Evolutionary conservation across 1,284 basidiomycete genomes (phyloP), one percentile per base, ranked within the genome.

Genomic region (Ceratorhiza oryzae-sativae): DNA sequence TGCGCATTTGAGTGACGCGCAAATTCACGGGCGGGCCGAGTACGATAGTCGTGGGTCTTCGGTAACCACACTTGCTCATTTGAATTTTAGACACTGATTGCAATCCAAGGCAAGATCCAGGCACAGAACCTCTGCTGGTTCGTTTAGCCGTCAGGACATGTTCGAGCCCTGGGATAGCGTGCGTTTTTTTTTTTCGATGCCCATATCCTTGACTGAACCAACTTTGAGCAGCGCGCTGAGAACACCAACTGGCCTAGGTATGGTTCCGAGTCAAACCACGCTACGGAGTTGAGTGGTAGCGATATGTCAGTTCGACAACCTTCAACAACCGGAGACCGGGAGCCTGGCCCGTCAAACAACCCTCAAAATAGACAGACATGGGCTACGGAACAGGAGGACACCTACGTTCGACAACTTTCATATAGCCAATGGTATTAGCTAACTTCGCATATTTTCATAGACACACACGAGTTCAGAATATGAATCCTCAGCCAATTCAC

Each of bases 1-100:
- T 9, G 53, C 55, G n/a, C 65, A 70, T 46, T 41, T 58, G 12
- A 30, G 53, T 13, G 55, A 70, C 36, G 51, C 65, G 23, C 65
- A 23, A 32, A 55, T 70, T 8, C 65, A 70, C 20, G 20, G 53
- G 25, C 36, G 53, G 23, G 25, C 41, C 18, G 36, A 15, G 23
- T 51, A 51, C 25, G 3, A 30, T 3, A 18, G 30, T 23, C 55
- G 30, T 13, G 3, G 36, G 30, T 23, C 3, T 25, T 30, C 25
- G 20, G 65, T 70, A 23, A 58, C 53, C 48, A 3, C 1, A 41
- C 9, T 10, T 25, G 1, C 39, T 45, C 42, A 58, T 39, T n/a
- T n/a, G n/a, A n/a, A n/a, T n/a, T n/a, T n/a, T n/a, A n/a, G n/a
- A n/a, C n/a, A n/a, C n/a, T n/a, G n/a, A n/a, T n/a, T n/a, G n/a